A percentile compares a stretch with the other conserved stretches of the same genome.
Conservation (phyloP, 495 filamentous ascomycete species). For the Opeltia flavorubescens region DNA sequence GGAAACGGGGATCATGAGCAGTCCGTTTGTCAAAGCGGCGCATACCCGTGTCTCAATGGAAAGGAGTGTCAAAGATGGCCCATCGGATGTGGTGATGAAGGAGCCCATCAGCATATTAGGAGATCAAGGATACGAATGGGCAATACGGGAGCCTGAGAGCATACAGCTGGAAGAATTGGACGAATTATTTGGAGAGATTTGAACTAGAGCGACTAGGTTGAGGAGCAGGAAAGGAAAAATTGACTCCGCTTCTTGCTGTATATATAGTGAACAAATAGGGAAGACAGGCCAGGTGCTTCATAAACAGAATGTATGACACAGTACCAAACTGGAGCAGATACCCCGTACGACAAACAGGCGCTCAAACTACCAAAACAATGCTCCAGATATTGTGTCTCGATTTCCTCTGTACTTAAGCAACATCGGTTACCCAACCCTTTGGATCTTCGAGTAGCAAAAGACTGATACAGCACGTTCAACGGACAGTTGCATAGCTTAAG, state of each 20-base stretch:
- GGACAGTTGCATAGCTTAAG: too few species aligned
- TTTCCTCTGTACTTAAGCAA: too few species aligned
- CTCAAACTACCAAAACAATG: too few species aligned
- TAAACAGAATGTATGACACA: background rate
- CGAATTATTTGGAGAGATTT: slow-evolving; percentile 63
- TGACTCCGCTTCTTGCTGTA: background rate
- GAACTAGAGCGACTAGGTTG: slow-evolving; percentile 12
- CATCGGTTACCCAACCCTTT: too few species aligned
- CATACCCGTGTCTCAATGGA: slow-evolving; percentile 4
- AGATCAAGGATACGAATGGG: slow-evolving; percentile 27
- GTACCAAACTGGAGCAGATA: background rate
- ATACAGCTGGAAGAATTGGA: slow-evolving; percentile 90
- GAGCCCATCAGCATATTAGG: slow-evolving; percentile 29
- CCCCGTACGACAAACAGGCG: background rate
- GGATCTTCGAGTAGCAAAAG: too few species aligned
- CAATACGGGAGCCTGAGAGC: slow-evolving; percentile 52
- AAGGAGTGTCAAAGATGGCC: slow-evolving; percentile 9
- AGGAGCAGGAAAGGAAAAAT: too few species aligned
- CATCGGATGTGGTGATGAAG: slow-evolving; percentile 30
- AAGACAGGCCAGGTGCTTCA: background rate
- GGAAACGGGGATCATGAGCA: slow-evolving; percentile 19
- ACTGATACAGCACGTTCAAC: too few species aligned
- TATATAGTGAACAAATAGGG: background rate
- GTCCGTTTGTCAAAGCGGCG: slow-evolving; percentile 23
- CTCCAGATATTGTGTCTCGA: too few species aligned